A percentile compares a stretch with the other conserved stretches of the same genome.
phyloP scores from a whole-genome alignment of 2,329 filamentous ascomycete genomes.

The Pestalotiopsis sp. region DNA sequence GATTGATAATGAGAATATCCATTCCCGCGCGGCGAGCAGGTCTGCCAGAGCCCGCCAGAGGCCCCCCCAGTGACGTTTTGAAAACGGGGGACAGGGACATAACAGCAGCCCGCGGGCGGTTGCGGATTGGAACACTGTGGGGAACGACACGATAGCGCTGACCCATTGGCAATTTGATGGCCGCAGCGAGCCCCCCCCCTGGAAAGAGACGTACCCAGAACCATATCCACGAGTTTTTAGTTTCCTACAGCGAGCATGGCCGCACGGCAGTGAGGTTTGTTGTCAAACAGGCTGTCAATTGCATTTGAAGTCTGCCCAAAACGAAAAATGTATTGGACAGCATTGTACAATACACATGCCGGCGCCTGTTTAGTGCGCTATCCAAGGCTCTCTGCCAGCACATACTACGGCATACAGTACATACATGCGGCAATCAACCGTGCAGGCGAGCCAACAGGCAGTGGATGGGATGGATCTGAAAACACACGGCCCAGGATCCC shows the following conservation, averaged over 20 bases:
- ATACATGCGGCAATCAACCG: background rate
- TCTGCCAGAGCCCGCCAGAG: background rate
- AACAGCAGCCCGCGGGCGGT: background rate
- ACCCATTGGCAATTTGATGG: background rate
- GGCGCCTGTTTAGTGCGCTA: too few relatives aligned
- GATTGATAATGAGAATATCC: slow-evolving; percentile 4
- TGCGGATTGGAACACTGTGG: background rate
- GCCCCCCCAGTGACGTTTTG: background rate
- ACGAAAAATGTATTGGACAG: too few relatives aligned
- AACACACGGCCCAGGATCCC: background rate
- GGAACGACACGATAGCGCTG: background rate
- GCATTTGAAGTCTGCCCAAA: too few relatives aligned
- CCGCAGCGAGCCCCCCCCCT: background rate
- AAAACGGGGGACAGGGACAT: background rate
- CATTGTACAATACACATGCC: too few relatives aligned
- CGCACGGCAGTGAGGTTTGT: too few relatives aligned
- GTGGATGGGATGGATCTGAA: background rate
- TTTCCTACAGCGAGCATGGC: background rate
- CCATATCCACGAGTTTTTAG: background rate
- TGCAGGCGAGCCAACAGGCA: background rate
- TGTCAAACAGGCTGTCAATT: too few relatives aligned
- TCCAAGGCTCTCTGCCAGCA: background rate
- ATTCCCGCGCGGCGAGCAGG: background rate
- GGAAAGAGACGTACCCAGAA: background rate
- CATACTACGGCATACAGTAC: background rate